Percentiles rank a stretch among this genome's conserved stretches.
These are phyloP conservation scores for Pseudopyrenochaeta lycopersici DNA, from an alignment of 2,329 filamentous ascomycete genomes.

Conservation along the genomic window DNA sequence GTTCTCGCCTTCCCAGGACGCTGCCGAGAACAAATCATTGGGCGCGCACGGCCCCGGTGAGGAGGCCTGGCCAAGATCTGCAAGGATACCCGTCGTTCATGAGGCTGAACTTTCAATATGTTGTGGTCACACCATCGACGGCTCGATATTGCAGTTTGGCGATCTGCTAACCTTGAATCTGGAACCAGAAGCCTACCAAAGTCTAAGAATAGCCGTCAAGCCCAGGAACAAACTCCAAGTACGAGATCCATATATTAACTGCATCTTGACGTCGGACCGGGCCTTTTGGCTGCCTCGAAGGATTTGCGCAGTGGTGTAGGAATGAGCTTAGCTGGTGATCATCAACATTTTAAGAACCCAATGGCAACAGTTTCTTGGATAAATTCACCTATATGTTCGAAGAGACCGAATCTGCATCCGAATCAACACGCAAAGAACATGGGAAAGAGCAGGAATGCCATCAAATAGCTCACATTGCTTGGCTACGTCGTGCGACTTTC, in stretches of 20 bases:
- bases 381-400: neutral
- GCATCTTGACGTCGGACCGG: conserved; percentile 4
- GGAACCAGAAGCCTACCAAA: conserved; percentile 6
- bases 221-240: conserved; percentile 1
- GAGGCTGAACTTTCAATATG: conserved; percentile 34
- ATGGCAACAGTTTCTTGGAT: no score
- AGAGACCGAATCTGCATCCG: neutral
- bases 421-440: neutral
- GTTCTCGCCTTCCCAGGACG: neutral
- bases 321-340: conserved; percentile 4
- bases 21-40: neutral
- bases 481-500: conserved; percentile 11
- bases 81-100: conserved; percentile 7
- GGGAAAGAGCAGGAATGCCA: neutral
- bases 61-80: neutral
- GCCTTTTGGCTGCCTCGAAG: conserved; percentile 3
- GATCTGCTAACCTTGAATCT: conserved; percentile 12
- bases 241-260: conserved; percentile 12
- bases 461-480: neutral
- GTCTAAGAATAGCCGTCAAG: conserved; percentile 16
- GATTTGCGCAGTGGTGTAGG: neutral
- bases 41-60: neutral
- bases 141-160: conserved; percentile 27
- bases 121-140: conserved; percentile 21
- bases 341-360: neutral